A percentile compares a stretch with the other conserved stretches of the same genome.
These are phyloP conservation scores for Petunia hybrid DNA, from an alignment of 305 asterid genomes.

Conservation along the genomic window DNA sequence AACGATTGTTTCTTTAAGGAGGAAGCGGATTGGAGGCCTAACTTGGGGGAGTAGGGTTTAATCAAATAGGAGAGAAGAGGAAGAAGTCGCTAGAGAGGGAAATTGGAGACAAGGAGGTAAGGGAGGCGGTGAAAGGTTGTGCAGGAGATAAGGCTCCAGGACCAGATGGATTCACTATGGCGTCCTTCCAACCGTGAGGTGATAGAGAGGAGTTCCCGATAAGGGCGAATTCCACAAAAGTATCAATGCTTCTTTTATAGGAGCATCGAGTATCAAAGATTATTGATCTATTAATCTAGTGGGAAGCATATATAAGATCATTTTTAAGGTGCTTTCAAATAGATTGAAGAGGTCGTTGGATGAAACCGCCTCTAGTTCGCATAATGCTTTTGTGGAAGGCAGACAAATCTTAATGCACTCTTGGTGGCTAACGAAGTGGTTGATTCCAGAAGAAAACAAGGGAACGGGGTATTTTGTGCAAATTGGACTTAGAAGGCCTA, in stretches of 20 bases:
- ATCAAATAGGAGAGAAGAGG: background rate
- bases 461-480: background rate
- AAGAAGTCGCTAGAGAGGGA: background rate
- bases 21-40: background rate
- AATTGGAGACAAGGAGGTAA: background rate
- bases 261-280: background rate
- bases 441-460: background rate
- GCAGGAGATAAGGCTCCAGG: background rate
- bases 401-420: background rate
- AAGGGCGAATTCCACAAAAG: background rate
- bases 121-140: background rate
- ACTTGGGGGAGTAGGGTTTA: background rate
- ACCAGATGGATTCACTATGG: background rate
- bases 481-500: background rate
- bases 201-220: background rate
- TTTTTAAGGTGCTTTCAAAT: background rate
- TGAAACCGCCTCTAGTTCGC: background rate
- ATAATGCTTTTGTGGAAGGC: background rate
- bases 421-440: background rate
- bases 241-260: background rate
- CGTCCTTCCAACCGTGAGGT: background rate
- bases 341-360: background rate
- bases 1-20: background rate
- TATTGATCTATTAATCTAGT: no score
- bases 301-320: background rate